These are phyloP conservation scores for Lippia alba DNA, from an alignment of 305 asterid genomes.

Conservation along the genomic window DNA sequence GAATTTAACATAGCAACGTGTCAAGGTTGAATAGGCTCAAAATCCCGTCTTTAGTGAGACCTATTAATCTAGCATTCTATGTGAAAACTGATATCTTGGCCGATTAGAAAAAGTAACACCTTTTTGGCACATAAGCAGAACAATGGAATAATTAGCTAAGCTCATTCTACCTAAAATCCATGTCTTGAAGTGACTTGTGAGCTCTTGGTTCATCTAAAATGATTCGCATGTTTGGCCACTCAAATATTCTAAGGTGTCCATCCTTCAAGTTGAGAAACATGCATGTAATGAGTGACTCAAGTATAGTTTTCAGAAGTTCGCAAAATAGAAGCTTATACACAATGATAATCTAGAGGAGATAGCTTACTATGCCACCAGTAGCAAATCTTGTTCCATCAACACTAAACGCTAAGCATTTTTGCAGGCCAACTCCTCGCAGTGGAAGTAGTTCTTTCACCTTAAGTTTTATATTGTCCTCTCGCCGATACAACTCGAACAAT, in stretches of 20 bases:
- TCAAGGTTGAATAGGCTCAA: background rate
- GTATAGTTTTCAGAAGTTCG: background rate
- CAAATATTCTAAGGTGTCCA: conserved; percentile 86
- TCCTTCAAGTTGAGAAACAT: conserved; percentile 60
- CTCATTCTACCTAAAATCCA: conserved; percentile 82
- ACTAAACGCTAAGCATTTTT: conserved; percentile 85
- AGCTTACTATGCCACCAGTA: conserved; percentile 85
- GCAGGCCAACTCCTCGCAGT: conserved; percentile 70
- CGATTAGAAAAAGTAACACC: background rate
- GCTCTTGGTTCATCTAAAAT: conserved; percentile 87
- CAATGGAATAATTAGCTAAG: conserved; percentile 7
- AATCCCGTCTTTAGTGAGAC: background rate
- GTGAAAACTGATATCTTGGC: background rate
- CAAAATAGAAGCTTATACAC: background rate
- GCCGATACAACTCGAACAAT: conserved; percentile 64
- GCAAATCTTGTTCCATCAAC: conserved; percentile 91
- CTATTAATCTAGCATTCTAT: background rate
- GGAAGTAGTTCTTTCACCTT: conserved; percentile 63
- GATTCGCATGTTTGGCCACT: conserved; percentile 81
- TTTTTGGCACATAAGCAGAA: background rate
- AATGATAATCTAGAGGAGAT: background rate
- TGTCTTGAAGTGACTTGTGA: conserved; percentile 93
- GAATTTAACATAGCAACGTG: too few species aligned
- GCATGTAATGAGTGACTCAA: background rate
- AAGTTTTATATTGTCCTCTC: conserved; percentile 61